These are phyloP conservation scores for Lasiodiplodia hormozganensis DNA, from an alignment of 2,329 filamentous ascomycete species.

Conservation along the genomic window DNA sequence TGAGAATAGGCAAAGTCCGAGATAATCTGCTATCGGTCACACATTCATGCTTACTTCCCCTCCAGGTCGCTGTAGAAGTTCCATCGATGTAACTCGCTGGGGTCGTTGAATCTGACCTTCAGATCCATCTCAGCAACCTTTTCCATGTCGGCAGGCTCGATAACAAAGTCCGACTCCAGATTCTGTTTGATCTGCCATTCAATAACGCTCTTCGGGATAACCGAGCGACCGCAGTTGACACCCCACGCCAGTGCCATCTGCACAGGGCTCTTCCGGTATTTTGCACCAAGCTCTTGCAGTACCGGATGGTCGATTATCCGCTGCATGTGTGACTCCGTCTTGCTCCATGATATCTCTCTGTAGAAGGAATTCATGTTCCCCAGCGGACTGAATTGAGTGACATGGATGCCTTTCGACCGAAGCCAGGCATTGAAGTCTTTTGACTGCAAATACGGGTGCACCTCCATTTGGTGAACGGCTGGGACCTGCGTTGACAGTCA, in stretches of 20 bases:
- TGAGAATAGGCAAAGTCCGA: neutral
- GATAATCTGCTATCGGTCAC: neutral
- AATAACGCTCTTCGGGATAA: conserved; percentile 61
- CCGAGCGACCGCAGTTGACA: conserved; percentile 57
- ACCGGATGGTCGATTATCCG: conserved; percentile 10
- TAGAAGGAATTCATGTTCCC: conserved; percentile 21
- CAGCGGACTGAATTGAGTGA: conserved; percentile 20
- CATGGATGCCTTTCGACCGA: conserved; percentile 58
- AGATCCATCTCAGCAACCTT: conserved; percentile 58
- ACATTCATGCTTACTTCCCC: neutral
- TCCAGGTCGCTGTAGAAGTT: conserved; percentile 63
- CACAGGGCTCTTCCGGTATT: conserved; percentile 58
- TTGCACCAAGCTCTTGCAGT: conserved; percentile 33
- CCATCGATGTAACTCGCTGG: conserved; percentile 62
- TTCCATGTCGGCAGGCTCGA: conserved; percentile 62
- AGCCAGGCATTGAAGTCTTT: conserved; percentile 56
- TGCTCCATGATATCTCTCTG: conserved; percentile 1
- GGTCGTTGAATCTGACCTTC: conserved; percentile 69
- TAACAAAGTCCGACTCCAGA: conserved; percentile 60
- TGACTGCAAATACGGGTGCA: conserved; percentile 63
- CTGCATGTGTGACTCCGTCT: conserved; percentile 1
- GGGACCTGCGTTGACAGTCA: conserved; percentile 40
- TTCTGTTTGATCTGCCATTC: conserved; percentile 43
- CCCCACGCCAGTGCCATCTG: conserved; percentile 64
- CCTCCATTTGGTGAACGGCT: conserved; percentile 59